Evolutionary conservation across 257 asterid genomes (phyloP).

Genomic region (Echites panduratus): DNA sequence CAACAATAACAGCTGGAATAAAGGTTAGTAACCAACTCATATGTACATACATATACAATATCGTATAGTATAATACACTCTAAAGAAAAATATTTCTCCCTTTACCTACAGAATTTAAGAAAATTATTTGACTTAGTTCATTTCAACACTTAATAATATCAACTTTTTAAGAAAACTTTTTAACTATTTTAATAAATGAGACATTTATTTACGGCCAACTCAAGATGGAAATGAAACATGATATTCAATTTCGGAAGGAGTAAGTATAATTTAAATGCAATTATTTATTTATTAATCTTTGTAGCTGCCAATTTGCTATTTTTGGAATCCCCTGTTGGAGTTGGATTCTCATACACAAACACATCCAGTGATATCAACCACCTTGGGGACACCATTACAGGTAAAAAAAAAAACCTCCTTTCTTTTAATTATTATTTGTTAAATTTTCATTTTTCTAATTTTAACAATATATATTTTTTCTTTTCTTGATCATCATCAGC

Average conservation of each 20-base stretch:
- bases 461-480: neutral
- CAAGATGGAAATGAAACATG: too few relatives aligned
- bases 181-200: too few relatives aligned
- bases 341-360: conserved; percentile 90
- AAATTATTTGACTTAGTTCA: too few relatives aligned
- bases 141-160: too few relatives aligned
- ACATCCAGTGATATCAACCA: conserved; percentile 48
- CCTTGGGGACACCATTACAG: conserved; percentile 65
- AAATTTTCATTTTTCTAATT: neutral
- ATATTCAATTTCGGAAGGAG: too few relatives aligned
- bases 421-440: too few relatives aligned
- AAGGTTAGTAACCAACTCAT: conserved; percentile 28
- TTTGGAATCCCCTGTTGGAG: conserved; percentile 85
- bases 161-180: too few relatives aligned
- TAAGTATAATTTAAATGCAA: too few relatives aligned
- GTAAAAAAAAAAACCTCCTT: conserved; percentile 23
- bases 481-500: conserved; percentile 35
- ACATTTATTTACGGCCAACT: too few relatives aligned
- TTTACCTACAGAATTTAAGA: too few relatives aligned
- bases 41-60: neutral
- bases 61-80: too few relatives aligned
- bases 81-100: too few relatives aligned
- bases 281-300: neutral
- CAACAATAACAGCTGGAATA: conserved; percentile 70
- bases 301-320: conserved; percentile 74